Conservation (phyloP, 75 land plant genomes). For the Selaginella moellendorffii region DNA sequence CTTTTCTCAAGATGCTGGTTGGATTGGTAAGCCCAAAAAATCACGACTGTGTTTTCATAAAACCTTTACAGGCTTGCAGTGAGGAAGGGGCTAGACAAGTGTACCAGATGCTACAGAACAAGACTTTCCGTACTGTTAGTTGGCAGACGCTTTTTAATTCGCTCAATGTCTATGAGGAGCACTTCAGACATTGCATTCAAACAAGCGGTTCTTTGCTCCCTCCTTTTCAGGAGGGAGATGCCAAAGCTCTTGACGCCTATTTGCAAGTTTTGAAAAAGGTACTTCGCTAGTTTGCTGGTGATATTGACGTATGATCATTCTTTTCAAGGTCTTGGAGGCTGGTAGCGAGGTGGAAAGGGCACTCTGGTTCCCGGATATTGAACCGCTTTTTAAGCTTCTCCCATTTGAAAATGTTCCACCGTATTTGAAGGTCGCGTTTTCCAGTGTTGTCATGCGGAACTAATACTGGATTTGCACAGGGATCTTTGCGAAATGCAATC, state of each 20-base stretch:
- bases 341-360: conserved; percentile 70
- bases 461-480: conserved; percentile 27
- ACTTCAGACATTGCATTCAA: conserved; percentile 68
- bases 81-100: conserved; percentile 86
- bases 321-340: conserved; percentile 59
- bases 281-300: background rate
- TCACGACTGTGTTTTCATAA: too few relatives aligned
- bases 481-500: conserved; percentile 77
- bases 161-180: conserved; percentile 74
- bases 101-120: conserved; percentile 75
- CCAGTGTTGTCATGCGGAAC: background rate
- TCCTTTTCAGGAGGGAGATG: conserved; percentile 89
- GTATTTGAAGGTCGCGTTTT: conserved; percentile 58
- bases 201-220: conserved; percentile 55
- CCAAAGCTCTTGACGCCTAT: conserved; percentile 87
- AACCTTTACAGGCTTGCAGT: conserved; percentile 84
- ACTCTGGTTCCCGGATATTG: conserved; percentile 93
- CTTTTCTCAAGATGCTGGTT: conserved; percentile 72
- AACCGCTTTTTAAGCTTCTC: conserved; percentile 91
- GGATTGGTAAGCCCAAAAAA: conserved; percentile 42
- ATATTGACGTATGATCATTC: background rate
- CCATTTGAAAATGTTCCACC: conserved; percentile 94
- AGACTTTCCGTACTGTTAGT: conserved; percentile 61
- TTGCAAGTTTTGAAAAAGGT: conserved; percentile 75
- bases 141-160: conserved; percentile 87